phyloP scores from a whole-genome alignment of 2,329 filamentous ascomycete genomes.

The Fusarium circinatum region DNA sequence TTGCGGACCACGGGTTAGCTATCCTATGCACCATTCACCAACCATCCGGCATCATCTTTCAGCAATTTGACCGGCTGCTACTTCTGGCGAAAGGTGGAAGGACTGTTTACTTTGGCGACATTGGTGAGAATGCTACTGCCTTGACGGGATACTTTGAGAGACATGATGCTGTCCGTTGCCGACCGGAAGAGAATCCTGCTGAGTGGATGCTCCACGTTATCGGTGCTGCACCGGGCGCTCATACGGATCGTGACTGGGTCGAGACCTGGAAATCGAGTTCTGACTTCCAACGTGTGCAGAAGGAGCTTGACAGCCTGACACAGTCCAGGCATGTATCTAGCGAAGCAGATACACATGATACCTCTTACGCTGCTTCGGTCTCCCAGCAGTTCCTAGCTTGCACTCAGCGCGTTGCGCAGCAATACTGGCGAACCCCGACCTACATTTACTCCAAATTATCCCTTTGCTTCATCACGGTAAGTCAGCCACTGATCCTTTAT shows the following conservation, averaged over 20 bases:
- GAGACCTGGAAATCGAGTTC: slow-evolving; percentile 66
- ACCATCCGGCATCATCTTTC: slow-evolving; percentile 27
- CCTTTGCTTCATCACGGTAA: slow-evolving; percentile 52
- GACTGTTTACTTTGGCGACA: slow-evolving; percentile 54
- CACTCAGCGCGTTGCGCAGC: slow-evolving; percentile 77
- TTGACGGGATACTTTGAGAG: slow-evolving; percentile 80
- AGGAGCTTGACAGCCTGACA: slow-evolving; percentile 62
- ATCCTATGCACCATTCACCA: slow-evolving; percentile 47
- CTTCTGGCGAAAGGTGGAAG: slow-evolving; percentile 46
- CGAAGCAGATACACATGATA: not conserved
- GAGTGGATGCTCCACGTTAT: slow-evolving; percentile 53
- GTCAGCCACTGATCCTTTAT: not conserved
- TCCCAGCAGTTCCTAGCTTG: slow-evolving; percentile 72
- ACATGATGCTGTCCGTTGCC: slow-evolving; percentile 72
- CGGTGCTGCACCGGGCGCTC: slow-evolving; percentile 58
- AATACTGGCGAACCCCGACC: slow-evolving; percentile 88
- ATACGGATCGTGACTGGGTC: slow-evolving; percentile 70
- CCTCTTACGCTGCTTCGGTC: slow-evolving; percentile 63
- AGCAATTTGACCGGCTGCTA: slow-evolving; percentile 65
- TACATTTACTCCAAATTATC: slow-evolving; percentile 86
- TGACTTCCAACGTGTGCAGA: slow-evolving; percentile 64
- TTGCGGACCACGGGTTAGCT: slow-evolving; percentile 60
- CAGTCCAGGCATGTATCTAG: not conserved
- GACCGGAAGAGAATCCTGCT: slow-evolving; percentile 76
- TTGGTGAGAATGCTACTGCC: slow-evolving; percentile 74